phyloP scores from a whole-genome alignment of 2,329 filamentous ascomycete genomes.

The Verruconis gallopava region DNA sequence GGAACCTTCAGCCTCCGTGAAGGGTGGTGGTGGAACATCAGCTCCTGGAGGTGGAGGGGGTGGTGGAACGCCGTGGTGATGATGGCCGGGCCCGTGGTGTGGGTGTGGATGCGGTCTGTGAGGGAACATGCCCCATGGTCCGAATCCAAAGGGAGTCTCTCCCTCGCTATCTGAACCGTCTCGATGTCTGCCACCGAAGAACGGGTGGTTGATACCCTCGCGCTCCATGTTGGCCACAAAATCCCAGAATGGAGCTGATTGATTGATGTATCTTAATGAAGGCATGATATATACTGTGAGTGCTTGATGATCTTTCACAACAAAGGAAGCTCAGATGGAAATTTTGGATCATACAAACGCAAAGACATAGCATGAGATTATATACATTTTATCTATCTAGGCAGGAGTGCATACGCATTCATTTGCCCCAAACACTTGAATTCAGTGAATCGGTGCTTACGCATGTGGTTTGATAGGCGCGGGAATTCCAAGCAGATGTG shows the following conservation, averaged over 20 bases:
- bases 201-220: slow-evolving; percentile 31
- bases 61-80: slow-evolving; percentile 17
- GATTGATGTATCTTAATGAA: slow-evolving; percentile 40
- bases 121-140: slow-evolving; percentile 11
- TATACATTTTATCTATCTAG: slow-evolving; percentile 1
- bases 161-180: slow-evolving; percentile 13
- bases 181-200: slow-evolving; percentile 26
- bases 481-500: background rate
- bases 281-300: too few species aligned
- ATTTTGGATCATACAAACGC: background rate
- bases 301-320: too few species aligned
- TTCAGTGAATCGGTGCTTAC: too few species aligned
- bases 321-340: too few species aligned
- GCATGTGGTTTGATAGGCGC: background rate
- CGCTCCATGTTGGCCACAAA: slow-evolving; percentile 39
- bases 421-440: too few species aligned
- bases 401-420: background rate
- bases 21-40: slow-evolving; percentile 8
- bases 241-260: slow-evolving; percentile 43
- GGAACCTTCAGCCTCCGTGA: slow-evolving; percentile 5
- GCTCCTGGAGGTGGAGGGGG: slow-evolving; percentile 13
- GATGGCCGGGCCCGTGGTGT: slow-evolving; percentile 8
- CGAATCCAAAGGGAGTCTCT: slow-evolving; percentile 21
- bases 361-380: background rate
- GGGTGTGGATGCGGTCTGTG: slow-evolving; percentile 13